phyloP scores from a whole-genome alignment of 1,284 basidiomycete genomes.

The Coniferiporia sulphurascens region DNA sequence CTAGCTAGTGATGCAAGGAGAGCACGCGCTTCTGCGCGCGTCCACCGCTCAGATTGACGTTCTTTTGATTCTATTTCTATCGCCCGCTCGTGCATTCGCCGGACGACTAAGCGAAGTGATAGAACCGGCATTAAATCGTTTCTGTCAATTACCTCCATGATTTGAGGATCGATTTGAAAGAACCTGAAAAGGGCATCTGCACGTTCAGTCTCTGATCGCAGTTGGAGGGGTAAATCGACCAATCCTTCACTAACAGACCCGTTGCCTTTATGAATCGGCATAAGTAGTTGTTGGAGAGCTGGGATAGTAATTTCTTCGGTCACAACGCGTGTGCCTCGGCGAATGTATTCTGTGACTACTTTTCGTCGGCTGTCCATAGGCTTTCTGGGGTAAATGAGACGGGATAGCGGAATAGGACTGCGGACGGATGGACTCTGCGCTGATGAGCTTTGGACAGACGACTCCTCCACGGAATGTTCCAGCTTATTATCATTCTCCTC shows the following conservation, averaged over 20 bases:
- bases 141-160: conserved; percentile 41
- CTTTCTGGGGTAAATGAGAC: not conserved
- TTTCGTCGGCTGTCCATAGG: conserved; percentile 27
- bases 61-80: conserved; percentile 45
- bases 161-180: conserved; percentile 49
- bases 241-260: conserved; percentile 27
- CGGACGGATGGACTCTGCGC: conserved; percentile 30
- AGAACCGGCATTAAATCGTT: conserved; percentile 46
- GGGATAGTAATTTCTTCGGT: conserved; percentile 52
- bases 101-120: conserved; percentile 56
- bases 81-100: conserved; percentile 44
- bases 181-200: conserved; percentile 52
- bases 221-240: conserved; percentile 30
- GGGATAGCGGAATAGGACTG: conserved; percentile 26
- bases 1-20: conserved; percentile 50
- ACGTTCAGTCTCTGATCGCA: conserved; percentile 48
- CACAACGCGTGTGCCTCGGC: conserved; percentile 64
- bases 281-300: conserved; percentile 30
- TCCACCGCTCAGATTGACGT: conserved; percentile 65
- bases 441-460: conserved; percentile 23
- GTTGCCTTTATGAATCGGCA: not conserved
- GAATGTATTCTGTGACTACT: conserved; percentile 61
- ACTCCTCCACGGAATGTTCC: conserved; percentile 20
- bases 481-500: conserved; percentile 21
- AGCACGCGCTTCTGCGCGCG: conserved; percentile 56